phyloP scores from a whole-genome alignment of 768 basidiomycete species.

The Boletus patriciae region DNA sequence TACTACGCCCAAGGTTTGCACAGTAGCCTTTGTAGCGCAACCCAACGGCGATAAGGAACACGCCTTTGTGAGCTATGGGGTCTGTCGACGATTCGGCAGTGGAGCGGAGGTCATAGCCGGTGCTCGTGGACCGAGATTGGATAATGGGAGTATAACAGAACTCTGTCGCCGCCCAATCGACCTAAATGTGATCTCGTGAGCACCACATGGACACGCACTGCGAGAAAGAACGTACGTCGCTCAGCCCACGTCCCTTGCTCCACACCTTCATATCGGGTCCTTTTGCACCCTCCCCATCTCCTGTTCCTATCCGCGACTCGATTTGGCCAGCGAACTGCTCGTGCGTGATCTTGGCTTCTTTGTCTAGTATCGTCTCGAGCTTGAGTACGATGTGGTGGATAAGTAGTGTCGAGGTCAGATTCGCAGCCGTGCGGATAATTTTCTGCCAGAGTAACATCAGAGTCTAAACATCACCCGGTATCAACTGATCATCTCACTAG shows the following conservation, averaged over 20 bases:
- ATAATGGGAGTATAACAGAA: constrained; percentile 96
- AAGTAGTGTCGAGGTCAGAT: constrained; percentile 82
- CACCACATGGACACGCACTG: not conserved
- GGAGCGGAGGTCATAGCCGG: constrained; percentile 85
- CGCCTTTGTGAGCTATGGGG: constrained; percentile 81
- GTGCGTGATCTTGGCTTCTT: constrained; percentile 87
- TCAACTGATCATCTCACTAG: constrained; percentile 52
- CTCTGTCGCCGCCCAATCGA: constrained; percentile 88
- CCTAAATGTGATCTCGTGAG: constrained; percentile 42
- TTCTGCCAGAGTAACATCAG: constrained; percentile 50
- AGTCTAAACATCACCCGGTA: not conserved
- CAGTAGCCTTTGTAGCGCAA: constrained; percentile 93
- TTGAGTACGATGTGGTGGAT: constrained; percentile 83
- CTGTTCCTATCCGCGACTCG: constrained; percentile 84
- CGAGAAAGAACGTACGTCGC: constrained; percentile 55
- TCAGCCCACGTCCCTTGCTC: constrained; percentile 72
- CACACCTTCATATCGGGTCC: constrained; percentile 93
- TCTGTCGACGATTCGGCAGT: constrained; percentile 85
- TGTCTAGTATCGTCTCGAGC: constrained; percentile 88
- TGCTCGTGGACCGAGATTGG: constrained; percentile 82
- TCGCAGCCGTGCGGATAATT: constrained; percentile 70
- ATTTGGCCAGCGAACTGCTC: constrained; percentile 83
- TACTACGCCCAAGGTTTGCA: constrained; percentile 88
- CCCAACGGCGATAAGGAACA: constrained; percentile 84
- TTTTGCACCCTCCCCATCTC: constrained; percentile 58